phyloP scores from a whole-genome alignment of 2,329 filamentous ascomycete genomes.

The Dactylella cylindrospora region DNA sequence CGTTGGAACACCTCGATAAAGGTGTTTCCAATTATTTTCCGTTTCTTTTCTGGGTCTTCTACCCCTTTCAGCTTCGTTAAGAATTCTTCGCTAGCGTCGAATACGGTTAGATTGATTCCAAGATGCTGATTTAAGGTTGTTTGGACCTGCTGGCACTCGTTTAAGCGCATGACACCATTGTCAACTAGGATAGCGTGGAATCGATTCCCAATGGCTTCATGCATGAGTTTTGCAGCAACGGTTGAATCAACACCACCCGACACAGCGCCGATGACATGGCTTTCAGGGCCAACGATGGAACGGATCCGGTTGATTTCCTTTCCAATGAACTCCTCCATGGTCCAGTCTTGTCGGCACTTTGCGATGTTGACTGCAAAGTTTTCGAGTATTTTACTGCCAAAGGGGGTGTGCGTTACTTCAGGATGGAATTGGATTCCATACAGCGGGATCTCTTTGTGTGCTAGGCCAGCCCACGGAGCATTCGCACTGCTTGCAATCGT shows the following conservation, averaged over 20 bases:
- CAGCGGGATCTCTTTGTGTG: constrained; percentile 61
- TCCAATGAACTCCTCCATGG: constrained; percentile 78
- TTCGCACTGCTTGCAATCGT: constrained; percentile 74
- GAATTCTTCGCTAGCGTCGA: constrained; percentile 77
- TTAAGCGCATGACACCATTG: constrained; percentile 80
- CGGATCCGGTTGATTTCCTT: constrained; percentile 80
- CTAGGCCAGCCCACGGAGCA: constrained; percentile 77
- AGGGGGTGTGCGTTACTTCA: constrained; percentile 73
- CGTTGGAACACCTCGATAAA: constrained; percentile 83
- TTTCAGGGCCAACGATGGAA: constrained; percentile 75
- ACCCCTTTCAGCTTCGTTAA: constrained; percentile 74
- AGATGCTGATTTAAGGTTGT: constrained; percentile 75
- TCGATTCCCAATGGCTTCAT: constrained; percentile 78
- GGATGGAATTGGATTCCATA: constrained; percentile 81
- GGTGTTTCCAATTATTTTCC: constrained; percentile 82
- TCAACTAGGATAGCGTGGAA: constrained; percentile 85
- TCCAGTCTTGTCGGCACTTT: constrained; percentile 74
- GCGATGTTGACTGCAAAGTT: constrained; percentile 89
- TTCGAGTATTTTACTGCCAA: constrained; percentile 68
- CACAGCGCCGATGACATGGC: constrained; percentile 78
- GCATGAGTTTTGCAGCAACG: constrained; percentile 82
- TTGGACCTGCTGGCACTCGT: constrained; percentile 81
- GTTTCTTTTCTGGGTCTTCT: constrained; percentile 78
- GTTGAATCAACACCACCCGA: constrained; percentile 87
- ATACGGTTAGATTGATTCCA: constrained; percentile 85